Evolutionary conservation across 345 rosid species (phyloP).

Genomic region (Anastatica hierochuntica): DNA sequence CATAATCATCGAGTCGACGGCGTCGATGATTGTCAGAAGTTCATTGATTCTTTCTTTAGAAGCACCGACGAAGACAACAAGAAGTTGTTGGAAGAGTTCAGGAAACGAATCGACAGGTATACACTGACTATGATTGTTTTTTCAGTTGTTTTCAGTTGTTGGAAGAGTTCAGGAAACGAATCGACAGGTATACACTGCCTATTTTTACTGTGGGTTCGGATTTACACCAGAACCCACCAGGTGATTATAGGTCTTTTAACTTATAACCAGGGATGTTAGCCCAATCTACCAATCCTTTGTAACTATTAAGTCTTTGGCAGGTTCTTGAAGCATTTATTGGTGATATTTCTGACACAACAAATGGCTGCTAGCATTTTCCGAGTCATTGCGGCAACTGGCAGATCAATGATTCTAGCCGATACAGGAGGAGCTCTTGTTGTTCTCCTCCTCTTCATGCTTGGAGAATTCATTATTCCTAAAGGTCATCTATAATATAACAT

Average conservation of each 20-base stretch:
- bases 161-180: too few relatives aligned
- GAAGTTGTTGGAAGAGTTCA: constrained; percentile 62
- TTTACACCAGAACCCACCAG: constrained; percentile 72
- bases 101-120: constrained; percentile 66
- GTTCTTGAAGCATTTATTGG: constrained; percentile 69
- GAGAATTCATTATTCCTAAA: constrained; percentile 74
- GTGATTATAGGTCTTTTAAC: constrained; percentile 22
- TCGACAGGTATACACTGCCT: too few relatives aligned
- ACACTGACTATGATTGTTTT: constrained; percentile 61
- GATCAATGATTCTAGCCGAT: constrained; percentile 71
- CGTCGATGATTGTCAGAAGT: constrained; percentile 48
- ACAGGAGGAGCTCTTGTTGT: constrained; percentile 69
- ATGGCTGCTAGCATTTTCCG: constrained; percentile 73
- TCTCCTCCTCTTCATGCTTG: constrained; percentile 65
- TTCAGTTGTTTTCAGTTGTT: too few relatives aligned
- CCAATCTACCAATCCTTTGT: not conserved
- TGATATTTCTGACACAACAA: constrained; percentile 66
- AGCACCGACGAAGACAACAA: constrained; percentile 85
- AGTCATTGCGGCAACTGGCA: constrained; percentile 57
- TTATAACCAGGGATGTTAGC: not conserved
- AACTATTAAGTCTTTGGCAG: constrained; percentile 40
- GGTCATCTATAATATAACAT: too few relatives aligned
- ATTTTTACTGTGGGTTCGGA: constrained; percentile 54
- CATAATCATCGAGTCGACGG: constrained; percentile 42
- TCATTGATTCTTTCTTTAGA: constrained; percentile 67